Evolutionary conservation across 2,329 filamentous ascomycete species (phyloP).

Genomic region (Coniochaeta sp.): DNA sequence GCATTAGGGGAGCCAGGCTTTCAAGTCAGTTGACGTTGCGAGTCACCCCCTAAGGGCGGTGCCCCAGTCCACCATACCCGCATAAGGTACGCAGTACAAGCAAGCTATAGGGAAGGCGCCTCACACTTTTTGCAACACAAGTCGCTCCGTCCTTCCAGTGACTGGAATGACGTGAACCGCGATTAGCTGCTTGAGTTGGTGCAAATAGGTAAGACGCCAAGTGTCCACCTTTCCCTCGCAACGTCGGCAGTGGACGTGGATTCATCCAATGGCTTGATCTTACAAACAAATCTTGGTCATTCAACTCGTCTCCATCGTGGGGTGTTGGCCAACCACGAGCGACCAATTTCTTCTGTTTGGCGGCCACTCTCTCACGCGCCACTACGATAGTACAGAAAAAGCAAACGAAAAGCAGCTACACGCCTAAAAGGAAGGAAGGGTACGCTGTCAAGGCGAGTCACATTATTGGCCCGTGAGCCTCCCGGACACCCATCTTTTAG

Average conservation of each 20-base stretch:
- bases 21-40: no score
- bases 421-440: neutral
- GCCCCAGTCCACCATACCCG: no score
- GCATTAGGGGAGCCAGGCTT: no score
- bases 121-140: no score
- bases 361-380: neutral
- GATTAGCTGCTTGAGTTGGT: neutral
- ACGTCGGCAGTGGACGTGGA: neutral
- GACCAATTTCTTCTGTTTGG: constrained; percentile 5
- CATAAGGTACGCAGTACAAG: no score
- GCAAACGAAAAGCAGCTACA: neutral
- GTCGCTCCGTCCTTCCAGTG: neutral
- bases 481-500: neutral
- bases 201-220: no score
- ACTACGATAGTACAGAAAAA: neutral
- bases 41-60: no score
- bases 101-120: no score
- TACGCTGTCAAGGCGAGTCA: neutral
- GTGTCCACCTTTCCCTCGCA: neutral
- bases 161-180: neutral
- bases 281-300: constrained; percentile 11
- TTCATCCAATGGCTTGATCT: neutral
- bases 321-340: constrained; percentile 9
- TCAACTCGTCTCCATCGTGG: constrained; percentile 7
- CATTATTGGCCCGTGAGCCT: neutral